Conservation (phyloP, 768 basidiomycete genomes). For the Mycena sanguinolenta region DNA sequence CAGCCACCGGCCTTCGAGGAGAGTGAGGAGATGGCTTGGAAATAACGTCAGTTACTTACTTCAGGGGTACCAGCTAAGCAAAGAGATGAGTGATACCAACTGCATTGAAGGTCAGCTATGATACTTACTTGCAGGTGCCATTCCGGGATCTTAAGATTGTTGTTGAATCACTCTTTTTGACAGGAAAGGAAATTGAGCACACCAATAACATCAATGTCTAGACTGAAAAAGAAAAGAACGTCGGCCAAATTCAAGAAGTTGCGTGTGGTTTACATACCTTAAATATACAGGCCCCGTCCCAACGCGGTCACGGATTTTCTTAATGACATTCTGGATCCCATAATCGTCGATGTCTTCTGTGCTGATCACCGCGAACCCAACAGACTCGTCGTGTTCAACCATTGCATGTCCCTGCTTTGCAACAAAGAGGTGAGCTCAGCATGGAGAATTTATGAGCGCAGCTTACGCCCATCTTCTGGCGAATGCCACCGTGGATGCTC, state of each 20-base stretch:
- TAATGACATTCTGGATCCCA: conserved; percentile 66
- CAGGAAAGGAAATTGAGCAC: conserved; percentile 25
- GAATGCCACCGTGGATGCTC: conserved; percentile 79
- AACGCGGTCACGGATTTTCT: conserved; percentile 68
- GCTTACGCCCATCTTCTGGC: conserved; percentile 40
- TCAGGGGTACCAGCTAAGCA: conserved; percentile 40
- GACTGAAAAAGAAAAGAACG: conserved; percentile 42
- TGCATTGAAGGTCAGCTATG: too few relatives aligned
- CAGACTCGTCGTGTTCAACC: conserved; percentile 12
- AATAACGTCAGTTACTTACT: background rate
- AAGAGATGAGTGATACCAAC: too few relatives aligned
- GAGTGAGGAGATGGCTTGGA: too few relatives aligned
- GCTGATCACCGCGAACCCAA: conserved; percentile 26
- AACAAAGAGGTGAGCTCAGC: background rate
- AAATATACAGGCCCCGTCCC: conserved; percentile 73
- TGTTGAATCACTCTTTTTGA: too few relatives aligned
- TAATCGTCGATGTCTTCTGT: conserved; percentile 73
- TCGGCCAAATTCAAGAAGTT: background rate
- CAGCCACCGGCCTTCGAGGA: conserved; percentile 48
- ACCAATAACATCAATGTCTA: conserved; percentile 76
- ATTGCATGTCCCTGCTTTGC: background rate
- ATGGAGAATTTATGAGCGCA: too few relatives aligned
- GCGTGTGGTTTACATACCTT: too few relatives aligned
- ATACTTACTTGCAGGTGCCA: conserved; percentile 70
- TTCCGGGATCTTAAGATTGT: conserved; percentile 67